phyloP scores from a whole-genome alignment of 2,329 filamentous ascomycete genomes.

The Rhynchosporium graminicola region DNA sequence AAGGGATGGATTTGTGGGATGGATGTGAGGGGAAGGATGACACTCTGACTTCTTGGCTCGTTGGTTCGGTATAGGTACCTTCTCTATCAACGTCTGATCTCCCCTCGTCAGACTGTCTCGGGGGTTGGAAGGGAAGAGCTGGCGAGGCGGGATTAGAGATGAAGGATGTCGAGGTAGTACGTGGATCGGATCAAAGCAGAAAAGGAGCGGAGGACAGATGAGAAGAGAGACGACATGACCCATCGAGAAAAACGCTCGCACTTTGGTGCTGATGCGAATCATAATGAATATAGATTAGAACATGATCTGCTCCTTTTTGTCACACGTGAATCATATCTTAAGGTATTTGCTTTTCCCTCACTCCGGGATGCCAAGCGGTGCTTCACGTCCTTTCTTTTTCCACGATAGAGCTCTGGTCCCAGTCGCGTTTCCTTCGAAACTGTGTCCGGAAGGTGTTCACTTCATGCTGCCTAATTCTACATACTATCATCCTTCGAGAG shows the following conservation, averaged over 20 bases:
- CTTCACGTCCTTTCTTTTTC: too few relatives aligned
- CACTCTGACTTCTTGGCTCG: neutral
- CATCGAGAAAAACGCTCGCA: constrained; percentile 24
- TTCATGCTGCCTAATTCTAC: too few relatives aligned
- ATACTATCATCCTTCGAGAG: too few relatives aligned
- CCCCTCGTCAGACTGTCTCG: neutral
- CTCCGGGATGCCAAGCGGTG: too few relatives aligned
- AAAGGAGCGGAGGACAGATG: neutral
- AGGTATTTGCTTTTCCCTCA: too few relatives aligned
- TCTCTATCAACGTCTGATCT: neutral
- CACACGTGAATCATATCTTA: neutral
- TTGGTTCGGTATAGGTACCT: neutral
- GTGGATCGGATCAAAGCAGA: neutral
- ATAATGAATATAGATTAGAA: constrained; percentile 33
- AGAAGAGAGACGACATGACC: constrained; percentile 3
- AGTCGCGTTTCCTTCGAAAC: too few relatives aligned
- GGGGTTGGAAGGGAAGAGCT: neutral
- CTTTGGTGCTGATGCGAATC: constrained; percentile 27
- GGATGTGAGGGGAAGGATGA: neutral
- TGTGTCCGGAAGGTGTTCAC: too few relatives aligned
- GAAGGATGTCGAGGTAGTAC: neutral
- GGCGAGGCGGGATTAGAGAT: neutral
- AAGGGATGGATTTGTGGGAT: neutral
- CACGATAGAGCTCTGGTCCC: too few relatives aligned
- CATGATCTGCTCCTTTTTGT: neutral